phyloP scores from a whole-genome alignment of 768 basidiomycete genomes.

The Tricholoma hemisulphureum region DNA sequence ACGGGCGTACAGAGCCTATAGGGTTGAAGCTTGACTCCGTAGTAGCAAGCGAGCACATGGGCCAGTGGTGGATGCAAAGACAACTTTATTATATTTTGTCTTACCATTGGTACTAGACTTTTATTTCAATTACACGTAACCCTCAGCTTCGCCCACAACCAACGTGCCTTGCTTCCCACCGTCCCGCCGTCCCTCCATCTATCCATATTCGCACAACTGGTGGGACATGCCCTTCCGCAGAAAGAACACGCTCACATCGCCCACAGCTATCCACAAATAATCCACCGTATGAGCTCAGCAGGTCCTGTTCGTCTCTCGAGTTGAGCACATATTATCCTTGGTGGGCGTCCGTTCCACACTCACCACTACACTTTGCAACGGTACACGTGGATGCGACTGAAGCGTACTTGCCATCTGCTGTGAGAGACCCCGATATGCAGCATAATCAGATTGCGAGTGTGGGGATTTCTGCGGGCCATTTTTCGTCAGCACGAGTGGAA shows the following conservation, averaged over 20 bases:
- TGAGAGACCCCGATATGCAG: constrained; percentile 61
- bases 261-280: constrained; percentile 63
- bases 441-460: constrained; percentile 67
- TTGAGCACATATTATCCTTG: neutral
- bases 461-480: constrained; percentile 51
- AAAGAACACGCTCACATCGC: constrained; percentile 63
- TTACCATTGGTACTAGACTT: too few species aligned
- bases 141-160: constrained; percentile 21
- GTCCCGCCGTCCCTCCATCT: constrained; percentile 22
- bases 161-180: constrained; percentile 55
- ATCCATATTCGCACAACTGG: constrained; percentile 62
- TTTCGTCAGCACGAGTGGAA: neutral
- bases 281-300: constrained; percentile 55
- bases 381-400: constrained; percentile 49
- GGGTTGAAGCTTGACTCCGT: too few species aligned
- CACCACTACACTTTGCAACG: constrained; percentile 55
- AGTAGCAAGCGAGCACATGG: too few species aligned
- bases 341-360: too few species aligned
- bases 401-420: constrained; percentile 66
- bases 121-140: neutral
- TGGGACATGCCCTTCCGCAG: constrained; percentile 68
- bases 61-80: neutral
- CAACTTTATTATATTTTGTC: constrained; percentile 27
- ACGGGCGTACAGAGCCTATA: too few species aligned
- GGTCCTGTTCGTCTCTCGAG: constrained; percentile 31